A percentile compares a stretch with the other conserved stretches of the same genome.
These are phyloP conservation scores for Xylaria digitata DNA, from an alignment of 2,329 filamentous ascomycete species.

Conservation along the genomic window DNA sequence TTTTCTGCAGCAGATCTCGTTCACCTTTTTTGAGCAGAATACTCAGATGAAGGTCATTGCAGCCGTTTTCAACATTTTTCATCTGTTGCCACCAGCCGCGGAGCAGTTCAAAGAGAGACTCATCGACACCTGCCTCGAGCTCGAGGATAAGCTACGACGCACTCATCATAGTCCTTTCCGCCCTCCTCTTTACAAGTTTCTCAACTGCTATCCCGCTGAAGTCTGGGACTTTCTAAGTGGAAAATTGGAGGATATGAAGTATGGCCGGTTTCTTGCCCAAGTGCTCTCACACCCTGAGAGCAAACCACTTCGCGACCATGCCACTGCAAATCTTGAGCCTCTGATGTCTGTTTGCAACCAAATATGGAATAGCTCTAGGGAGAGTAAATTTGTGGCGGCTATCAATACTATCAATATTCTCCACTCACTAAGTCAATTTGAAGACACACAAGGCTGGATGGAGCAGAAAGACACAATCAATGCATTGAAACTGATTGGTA, in stretches of 20 bases:
- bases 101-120: conserved; percentile 91
- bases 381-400: conserved; percentile 74
- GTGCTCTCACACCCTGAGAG: conserved; percentile 82
- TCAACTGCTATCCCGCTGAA: conserved; percentile 92
- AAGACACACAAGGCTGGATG: conserved; percentile 76
- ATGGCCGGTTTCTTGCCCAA: conserved; percentile 91
- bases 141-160: conserved; percentile 85
- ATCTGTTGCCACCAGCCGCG: conserved; percentile 90
- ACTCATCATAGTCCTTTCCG: conserved; percentile 94
- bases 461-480: conserved; percentile 70
- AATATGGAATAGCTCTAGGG: conserved; percentile 71
- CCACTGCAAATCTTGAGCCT: conserved; percentile 77
- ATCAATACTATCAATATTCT: conserved; percentile 91
- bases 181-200: conserved; percentile 87
- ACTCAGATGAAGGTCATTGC: conserved; percentile 93
- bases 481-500: conserved; percentile 75
- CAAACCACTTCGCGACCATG: conserved; percentile 76
- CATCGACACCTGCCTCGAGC: conserved; percentile 87
- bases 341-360: conserved; percentile 77
- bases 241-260: conserved; percentile 84
- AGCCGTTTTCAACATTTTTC: conserved; percentile 96
- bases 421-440: conserved; percentile 78
- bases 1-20: conserved; percentile 88
- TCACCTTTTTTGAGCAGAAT: conserved; percentile 93
- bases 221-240: conserved; percentile 83